These are phyloP conservation scores for Penicillium sp. DNA, from an alignment of 2,329 filamentous ascomycete species.

Conservation along the genomic window DNA sequence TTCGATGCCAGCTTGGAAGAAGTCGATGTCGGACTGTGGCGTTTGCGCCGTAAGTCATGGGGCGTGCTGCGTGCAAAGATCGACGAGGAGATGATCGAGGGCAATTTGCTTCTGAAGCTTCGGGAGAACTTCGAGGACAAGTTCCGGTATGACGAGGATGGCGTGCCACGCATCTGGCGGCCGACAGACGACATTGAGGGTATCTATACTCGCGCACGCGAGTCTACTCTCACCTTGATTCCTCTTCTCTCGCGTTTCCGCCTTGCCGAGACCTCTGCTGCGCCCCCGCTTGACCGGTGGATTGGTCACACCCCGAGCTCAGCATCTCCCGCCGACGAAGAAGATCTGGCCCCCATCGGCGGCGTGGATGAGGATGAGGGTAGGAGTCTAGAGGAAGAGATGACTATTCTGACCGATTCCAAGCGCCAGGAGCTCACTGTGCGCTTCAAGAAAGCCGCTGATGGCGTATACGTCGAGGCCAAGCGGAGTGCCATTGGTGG, in stretches of 20 bases:
- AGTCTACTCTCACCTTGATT: conserved; percentile 88
- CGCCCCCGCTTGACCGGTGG: conserved; percentile 83
- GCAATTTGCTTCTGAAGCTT: conserved; percentile 91
- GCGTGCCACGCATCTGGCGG: conserved; percentile 94
- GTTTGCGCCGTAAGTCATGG: conserved; percentile 92
- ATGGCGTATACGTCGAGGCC: conserved; percentile 96
- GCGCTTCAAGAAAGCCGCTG: conserved; percentile 96
- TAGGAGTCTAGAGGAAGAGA: conserved; percentile 94
- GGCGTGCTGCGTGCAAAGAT: conserved; percentile 85
- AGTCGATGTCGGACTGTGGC: conserved; percentile 90
- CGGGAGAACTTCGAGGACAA: conserved; percentile 99
- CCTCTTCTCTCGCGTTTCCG: conserved; percentile 86
- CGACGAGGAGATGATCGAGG: conserved; percentile 97
- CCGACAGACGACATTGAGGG: conserved; percentile 97
- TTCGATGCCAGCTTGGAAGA: conserved; percentile 92
- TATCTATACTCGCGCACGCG: conserved; percentile 86
- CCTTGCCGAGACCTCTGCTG: conserved; percentile 71
- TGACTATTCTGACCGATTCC: conserved; percentile 87
- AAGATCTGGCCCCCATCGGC: conserved; percentile 85
- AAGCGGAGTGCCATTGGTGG: conserved; percentile 96
- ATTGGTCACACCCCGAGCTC: conserved; percentile 77
- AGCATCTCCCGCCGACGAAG: conserved; percentile 81
- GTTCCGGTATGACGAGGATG: conserved; percentile 94
- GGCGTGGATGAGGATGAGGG: conserved; percentile 94
- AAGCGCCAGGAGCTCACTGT: conserved; percentile 91